Evolutionary conservation across 2,329 filamentous ascomycete genomes (phyloP).

Genomic region (Alternaria viburni): DNA sequence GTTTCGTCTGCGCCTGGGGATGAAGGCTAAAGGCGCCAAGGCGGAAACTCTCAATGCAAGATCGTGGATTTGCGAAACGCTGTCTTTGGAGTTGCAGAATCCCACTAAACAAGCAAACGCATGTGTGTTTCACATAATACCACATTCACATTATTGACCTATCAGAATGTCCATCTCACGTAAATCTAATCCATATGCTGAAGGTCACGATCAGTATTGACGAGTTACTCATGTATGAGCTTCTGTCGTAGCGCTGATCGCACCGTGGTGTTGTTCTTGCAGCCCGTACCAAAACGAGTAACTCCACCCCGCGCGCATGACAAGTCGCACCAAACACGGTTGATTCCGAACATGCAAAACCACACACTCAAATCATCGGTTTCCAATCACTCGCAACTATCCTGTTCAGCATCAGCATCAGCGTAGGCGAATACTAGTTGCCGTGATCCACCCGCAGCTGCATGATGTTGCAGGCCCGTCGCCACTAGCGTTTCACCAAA

Average conservation of each 20-base stretch:
- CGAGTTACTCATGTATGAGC: neutral
- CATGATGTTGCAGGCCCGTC: constrained; percentile 23
- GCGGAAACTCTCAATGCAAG: constrained; percentile 20
- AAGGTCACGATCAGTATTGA: neutral
- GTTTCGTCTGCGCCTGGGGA: constrained; percentile 24
- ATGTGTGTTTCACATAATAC: neutral
- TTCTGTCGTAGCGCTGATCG: neutral
- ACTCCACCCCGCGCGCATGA: neutral
- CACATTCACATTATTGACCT: neutral
- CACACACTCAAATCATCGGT: constrained; percentile 8
- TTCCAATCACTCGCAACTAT: neutral
- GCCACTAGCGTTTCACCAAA: constrained; percentile 34
- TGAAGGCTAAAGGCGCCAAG: constrained; percentile 25
- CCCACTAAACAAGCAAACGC: neutral
- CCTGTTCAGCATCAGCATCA: neutral
- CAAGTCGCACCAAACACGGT: neutral
- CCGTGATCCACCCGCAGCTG: neutral
- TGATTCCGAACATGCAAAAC: neutral
- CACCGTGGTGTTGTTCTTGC: neutral
- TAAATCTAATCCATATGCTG: neutral
- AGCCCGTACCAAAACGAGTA: neutral
- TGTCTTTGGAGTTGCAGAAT: neutral
- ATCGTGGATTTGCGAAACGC: constrained; percentile 17
- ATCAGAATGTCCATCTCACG: neutral
- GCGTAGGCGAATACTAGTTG: neutral